These are phyloP conservation scores for Candida stauntonica DNA, from an alignment of 805 yeast genomes.

Conservation along the genomic window DNA sequence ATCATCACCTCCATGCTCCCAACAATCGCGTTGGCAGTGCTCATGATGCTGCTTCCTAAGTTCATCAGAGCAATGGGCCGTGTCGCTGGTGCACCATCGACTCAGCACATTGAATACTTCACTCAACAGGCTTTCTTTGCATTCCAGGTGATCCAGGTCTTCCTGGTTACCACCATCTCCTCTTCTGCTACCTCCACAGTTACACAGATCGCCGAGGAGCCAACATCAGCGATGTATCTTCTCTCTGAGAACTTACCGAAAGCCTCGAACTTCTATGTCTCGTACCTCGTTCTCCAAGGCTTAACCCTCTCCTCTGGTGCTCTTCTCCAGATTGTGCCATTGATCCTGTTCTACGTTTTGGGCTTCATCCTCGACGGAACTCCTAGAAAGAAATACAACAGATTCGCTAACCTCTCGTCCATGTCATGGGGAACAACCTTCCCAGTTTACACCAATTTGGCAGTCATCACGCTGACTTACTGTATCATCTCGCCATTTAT, in stretches of 20 bases:
- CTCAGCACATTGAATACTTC: slow-evolving; percentile 54
- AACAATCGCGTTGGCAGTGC: slow-evolving; percentile 56
- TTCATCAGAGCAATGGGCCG: slow-evolving; percentile 61
- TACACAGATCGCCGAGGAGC: slow-evolving; percentile 54
- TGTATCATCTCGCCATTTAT: slow-evolving; percentile 80
- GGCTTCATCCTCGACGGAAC: slow-evolving; percentile 57
- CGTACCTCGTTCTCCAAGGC: slow-evolving; percentile 67
- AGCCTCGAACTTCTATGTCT: slow-evolving; percentile 67
- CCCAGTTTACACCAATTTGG: slow-evolving; percentile 71
- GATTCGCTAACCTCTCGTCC: slow-evolving; percentile 51
- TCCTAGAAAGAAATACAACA: slow-evolving; percentile 59
- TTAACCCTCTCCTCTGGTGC: slow-evolving; percentile 61
- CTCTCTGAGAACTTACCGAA: slow-evolving; percentile 68
- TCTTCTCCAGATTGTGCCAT: slow-evolving; percentile 55
- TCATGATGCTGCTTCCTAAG: slow-evolving; percentile 64
- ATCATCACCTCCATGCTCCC: slow-evolving; percentile 66
- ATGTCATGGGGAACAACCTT: slow-evolving; percentile 71
- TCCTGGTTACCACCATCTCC: slow-evolving; percentile 64
- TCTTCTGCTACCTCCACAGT: slow-evolving; percentile 70
- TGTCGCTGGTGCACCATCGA: slow-evolving; percentile 52
- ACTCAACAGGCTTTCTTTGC: slow-evolving; percentile 68
- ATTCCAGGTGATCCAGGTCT: slow-evolving; percentile 67
- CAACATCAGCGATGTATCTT: slow-evolving; percentile 51
- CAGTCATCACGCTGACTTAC: slow-evolving; percentile 63
- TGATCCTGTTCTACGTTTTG: slow-evolving; percentile 54